These are phyloP conservation scores for Fusarium subglutinans DNA, from an alignment of 2,329 filamentous ascomycete species.

Conservation along the genomic window DNA sequence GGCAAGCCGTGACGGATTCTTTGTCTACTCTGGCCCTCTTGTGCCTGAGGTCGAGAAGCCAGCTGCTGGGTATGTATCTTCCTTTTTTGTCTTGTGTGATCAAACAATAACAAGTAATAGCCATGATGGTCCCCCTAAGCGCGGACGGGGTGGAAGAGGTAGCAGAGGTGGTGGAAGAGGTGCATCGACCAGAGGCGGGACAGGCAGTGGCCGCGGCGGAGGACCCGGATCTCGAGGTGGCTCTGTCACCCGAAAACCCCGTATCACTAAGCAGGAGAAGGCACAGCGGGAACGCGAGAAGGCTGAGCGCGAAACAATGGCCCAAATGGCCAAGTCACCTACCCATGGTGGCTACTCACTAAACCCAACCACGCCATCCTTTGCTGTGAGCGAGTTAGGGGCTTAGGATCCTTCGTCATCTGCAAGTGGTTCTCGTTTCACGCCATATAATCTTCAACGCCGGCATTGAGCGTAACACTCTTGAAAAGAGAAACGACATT, in stretches of 20 bases:
- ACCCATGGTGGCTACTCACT: slow-evolving; percentile 49
- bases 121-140: slow-evolving; percentile 77
- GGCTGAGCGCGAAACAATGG: slow-evolving; percentile 71
- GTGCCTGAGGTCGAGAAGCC: slow-evolving; percentile 87
- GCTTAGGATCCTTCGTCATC: slow-evolving; percentile 32
- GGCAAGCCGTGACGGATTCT: slow-evolving; percentile 95
- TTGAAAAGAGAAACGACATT: background rate
- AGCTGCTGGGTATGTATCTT: slow-evolving; percentile 58
- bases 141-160: slow-evolving; percentile 65
- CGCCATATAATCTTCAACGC: background rate
- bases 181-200: slow-evolving; percentile 66
- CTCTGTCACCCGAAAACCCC: slow-evolving; percentile 78
- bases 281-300: slow-evolving; percentile 85
- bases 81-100: background rate
- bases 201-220: slow-evolving; percentile 56
- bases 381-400: slow-evolving; percentile 51
- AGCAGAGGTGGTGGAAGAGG: slow-evolving; percentile 67
- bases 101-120: slow-evolving; percentile 58
- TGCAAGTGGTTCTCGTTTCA: background rate
- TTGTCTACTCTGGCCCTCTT: slow-evolving; percentile 94
- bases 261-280: slow-evolving; percentile 86
- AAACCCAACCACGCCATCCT: slow-evolving; percentile 50
- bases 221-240: slow-evolving; percentile 80
- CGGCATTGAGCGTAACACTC: background rate
- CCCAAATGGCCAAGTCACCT: slow-evolving; percentile 52